phyloP scores from a whole-genome alignment of 208 protist genomes.

The Pavlovales sp. region DNA sequence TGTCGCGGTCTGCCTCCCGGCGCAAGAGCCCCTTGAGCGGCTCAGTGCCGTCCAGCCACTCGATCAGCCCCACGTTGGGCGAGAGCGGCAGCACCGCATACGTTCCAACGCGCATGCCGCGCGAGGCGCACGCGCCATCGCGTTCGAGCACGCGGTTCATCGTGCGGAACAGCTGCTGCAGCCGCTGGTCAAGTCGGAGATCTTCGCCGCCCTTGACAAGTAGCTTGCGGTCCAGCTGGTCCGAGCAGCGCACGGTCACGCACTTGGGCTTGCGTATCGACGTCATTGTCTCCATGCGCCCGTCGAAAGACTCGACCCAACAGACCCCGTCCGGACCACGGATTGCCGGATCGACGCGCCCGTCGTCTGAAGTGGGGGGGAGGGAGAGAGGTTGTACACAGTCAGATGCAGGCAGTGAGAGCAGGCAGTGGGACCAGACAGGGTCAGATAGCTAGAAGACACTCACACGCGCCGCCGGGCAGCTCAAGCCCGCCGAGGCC shows the following conservation, averaged over 20 bases:
- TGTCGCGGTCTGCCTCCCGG: not conserved
- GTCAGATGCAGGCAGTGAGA: not conserved
- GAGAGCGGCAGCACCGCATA: conserved; percentile 80
- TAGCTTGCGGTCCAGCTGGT: conserved; percentile 68
- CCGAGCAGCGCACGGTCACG: conserved; percentile 72
- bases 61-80: conserved; percentile 74
- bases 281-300: conserved; percentile 66
- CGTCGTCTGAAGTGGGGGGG: not conserved
- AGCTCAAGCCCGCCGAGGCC: not conserved
- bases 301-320: conserved; percentile 63
- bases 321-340: not conserved
- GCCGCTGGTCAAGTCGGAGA: conserved; percentile 80
- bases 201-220: conserved; percentile 89
- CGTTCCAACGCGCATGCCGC: conserved; percentile 43
- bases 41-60: conserved; percentile 77
- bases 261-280: conserved; percentile 80
- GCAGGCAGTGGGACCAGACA: not conserved
- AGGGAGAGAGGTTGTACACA: not conserved
- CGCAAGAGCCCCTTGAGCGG: conserved; percentile 62
- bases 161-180: conserved; percentile 78
- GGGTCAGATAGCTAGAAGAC: not conserved
- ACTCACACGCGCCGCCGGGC: not conserved
- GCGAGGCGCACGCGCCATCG: not conserved
- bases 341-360: not conserved
- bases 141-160: conserved; percentile 67